Percentiles rank a stretch among this genome's conserved stretches.
Conservation (phyloP, 495 filamentous ascomycete genomes). For the Aspergillus campestris region DNA sequence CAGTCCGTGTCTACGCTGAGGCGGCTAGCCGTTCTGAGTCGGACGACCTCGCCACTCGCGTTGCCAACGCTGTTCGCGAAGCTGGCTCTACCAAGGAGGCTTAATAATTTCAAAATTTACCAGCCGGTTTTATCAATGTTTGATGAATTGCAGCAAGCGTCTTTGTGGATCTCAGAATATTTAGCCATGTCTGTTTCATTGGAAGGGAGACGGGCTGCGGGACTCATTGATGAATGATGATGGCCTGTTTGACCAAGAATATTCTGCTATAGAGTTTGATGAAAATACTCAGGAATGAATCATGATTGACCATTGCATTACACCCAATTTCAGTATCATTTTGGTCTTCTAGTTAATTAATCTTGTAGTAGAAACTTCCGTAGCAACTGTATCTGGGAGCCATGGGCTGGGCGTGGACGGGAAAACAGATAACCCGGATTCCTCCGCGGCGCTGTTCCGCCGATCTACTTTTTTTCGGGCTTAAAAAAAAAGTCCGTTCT, state of each 20-base stretch:
- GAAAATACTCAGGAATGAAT: too few relatives aligned
- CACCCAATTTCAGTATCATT: neutral
- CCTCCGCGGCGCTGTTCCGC: constrained; percentile 17
- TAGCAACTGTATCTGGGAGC: too few relatives aligned
- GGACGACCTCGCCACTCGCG: constrained; percentile 76
- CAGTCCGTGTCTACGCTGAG: constrained; percentile 94
- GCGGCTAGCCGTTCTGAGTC: constrained; percentile 77
- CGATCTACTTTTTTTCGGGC: constrained; percentile 26
- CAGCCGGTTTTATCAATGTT: neutral
- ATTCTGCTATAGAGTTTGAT: too few relatives aligned
- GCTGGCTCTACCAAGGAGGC: constrained; percentile 24
- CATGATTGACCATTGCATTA: too few relatives aligned
- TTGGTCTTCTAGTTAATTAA: neutral
- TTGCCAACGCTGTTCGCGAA: constrained; percentile 60
- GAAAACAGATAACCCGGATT: constrained; percentile 31
- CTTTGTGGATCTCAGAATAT: neutral
- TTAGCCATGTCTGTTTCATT: too few relatives aligned
- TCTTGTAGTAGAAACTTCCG: too few relatives aligned
- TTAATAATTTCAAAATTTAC: constrained; percentile 5
- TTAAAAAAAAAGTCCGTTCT: constrained; percentile 27
- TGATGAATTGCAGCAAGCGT: neutral
- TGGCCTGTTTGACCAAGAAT: too few relatives aligned
- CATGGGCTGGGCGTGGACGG: constrained; percentile 21
- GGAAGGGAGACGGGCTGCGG: neutral
- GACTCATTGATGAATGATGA: too few relatives aligned